A percentile compares a stretch with the other conserved stretches of the same genome.
Conservation (phyloP, 805 yeast genomes). For the Cyberlindnera bimundalis region DNA sequence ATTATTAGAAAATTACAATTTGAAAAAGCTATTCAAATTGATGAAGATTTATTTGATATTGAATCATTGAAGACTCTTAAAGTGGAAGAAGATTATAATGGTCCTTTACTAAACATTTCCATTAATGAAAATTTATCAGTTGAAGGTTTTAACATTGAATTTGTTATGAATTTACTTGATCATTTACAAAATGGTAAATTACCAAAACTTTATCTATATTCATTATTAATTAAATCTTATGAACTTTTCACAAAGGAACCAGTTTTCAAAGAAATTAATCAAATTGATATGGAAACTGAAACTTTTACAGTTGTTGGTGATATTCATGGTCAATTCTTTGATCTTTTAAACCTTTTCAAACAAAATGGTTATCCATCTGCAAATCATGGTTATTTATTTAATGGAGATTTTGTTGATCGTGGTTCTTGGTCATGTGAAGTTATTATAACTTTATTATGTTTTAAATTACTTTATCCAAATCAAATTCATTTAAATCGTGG, state of each 20-base stretch:
- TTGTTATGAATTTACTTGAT: slow-evolving; percentile 62
- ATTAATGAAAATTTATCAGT: slow-evolving; percentile 25
- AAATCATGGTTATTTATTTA: slow-evolving; percentile 75
- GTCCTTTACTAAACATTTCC: slow-evolving; percentile 48
- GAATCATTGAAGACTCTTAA: slow-evolving; percentile 23
- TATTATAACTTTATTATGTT: slow-evolving; percentile 71
- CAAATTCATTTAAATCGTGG: slow-evolving; percentile 82
- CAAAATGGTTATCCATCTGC: slow-evolving; percentile 67
- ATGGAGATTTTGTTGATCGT: slow-evolving; percentile 97
- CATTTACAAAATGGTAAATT: slow-evolving; percentile 68
- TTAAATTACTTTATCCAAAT: slow-evolving; percentile 73
- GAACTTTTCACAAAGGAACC: slow-evolving; percentile 62
- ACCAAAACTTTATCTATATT: slow-evolving; percentile 81
- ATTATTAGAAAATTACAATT: slow-evolving; percentile 73
- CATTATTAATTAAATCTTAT: slow-evolving; percentile 71
- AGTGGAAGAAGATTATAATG: slow-evolving; percentile 55
- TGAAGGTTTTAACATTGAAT: slow-evolving; percentile 43
- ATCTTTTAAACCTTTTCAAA: slow-evolving; percentile 75
- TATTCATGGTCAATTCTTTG: slow-evolving; percentile 96
- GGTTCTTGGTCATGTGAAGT: slow-evolving; percentile 99
- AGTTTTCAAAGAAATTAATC: slow-evolving; percentile 68
- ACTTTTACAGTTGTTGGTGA: slow-evolving; percentile 89
- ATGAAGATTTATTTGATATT: slow-evolving; percentile 35
- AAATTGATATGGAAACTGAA: slow-evolving; percentile 10
- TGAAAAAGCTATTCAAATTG: slow-evolving; percentile 81